A percentile compares a stretch with the other conserved stretches of the same genome.
These are phyloP conservation scores for Starmerella stellata DNA, from an alignment of 805 yeast species.

Conservation along the genomic window DNA sequence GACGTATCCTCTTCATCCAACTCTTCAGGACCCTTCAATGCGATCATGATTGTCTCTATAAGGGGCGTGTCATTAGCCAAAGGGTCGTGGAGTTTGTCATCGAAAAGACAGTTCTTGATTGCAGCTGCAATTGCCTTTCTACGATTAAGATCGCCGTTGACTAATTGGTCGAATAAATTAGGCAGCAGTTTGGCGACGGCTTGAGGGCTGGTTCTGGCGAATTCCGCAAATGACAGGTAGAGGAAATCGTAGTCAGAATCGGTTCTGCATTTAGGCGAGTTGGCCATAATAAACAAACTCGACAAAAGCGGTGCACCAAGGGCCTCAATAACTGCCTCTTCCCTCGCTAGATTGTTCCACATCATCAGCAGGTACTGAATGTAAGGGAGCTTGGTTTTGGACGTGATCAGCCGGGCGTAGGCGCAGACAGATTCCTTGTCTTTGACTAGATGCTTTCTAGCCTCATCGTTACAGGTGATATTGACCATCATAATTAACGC, in stretches of 20 bases:
- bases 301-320: conserved; percentile 46
- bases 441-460: conserved; percentile 46
- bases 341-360: conserved; percentile 70
- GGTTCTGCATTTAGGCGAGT: conserved; percentile 19
- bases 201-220: conserved; percentile 41
- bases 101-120: conserved; percentile 75
- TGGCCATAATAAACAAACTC: conserved; percentile 48
- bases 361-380: conserved; percentile 39
- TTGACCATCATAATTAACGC: conserved; percentile 69
- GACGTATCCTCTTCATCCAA: conserved; percentile 72
- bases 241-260: conserved; percentile 66
- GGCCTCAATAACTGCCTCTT: conserved; percentile 40
- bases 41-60: conserved; percentile 64
- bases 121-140: conserved; percentile 88
- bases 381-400: conserved; percentile 16
- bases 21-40: conserved; percentile 58
- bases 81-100: conserved; percentile 44
- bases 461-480: conserved; percentile 48
- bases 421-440: conserved; percentile 35
- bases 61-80: conserved; percentile 48
- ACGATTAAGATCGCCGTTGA: conserved; percentile 55
- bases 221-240: conserved; percentile 75
- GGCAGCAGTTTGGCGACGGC: conserved; percentile 44
- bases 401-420: conserved; percentile 49
- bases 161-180: conserved; percentile 68